Conservation (phyloP, 805 yeast genomes). For the Helenozyma baotianmanensis region DNA sequence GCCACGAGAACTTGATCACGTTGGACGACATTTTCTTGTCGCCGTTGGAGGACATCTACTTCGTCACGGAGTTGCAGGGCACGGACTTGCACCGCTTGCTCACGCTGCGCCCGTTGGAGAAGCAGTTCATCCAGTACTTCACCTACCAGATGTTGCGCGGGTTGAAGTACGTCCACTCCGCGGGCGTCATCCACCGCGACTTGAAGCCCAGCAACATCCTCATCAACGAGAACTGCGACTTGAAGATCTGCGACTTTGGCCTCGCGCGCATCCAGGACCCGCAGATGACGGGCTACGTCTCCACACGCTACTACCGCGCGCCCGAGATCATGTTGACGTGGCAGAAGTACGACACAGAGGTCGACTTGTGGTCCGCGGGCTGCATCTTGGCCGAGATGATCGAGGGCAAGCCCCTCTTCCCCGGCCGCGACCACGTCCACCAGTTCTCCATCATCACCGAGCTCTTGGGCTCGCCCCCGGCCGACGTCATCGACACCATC, state of each 20-base stretch:
- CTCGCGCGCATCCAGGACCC: constrained; percentile 96
- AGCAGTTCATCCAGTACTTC: constrained; percentile 95
- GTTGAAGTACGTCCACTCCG: constrained; percentile 83
- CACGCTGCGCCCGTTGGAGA: constrained; percentile 90
- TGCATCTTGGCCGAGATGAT: constrained; percentile 97
- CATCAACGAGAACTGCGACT: constrained; percentile 85
- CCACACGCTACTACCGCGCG: constrained; percentile 93
- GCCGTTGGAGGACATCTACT: constrained; percentile 92
- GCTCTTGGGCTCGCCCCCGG: constrained; percentile 92
- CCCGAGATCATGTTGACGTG: constrained; percentile 98
- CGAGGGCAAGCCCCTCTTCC: constrained; percentile 94
- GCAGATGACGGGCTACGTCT: constrained; percentile 97
- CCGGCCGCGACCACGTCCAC: constrained; percentile 97
- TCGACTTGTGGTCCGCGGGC: constrained; percentile 97
- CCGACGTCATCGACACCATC: constrained; percentile 92
- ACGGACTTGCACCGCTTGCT: constrained; percentile 90
- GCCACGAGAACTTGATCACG: constrained; percentile 92
- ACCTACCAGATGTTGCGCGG: constrained; percentile 91
- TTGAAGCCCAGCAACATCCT: constrained; percentile 80
- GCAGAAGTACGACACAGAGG: constrained; percentile 96
- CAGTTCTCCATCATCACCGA: constrained; percentile 97
- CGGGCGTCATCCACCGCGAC: constrained; percentile 89
- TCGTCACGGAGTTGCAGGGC: constrained; percentile 95
- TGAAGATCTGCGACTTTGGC: constrained; percentile 91
- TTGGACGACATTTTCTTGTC: constrained; percentile 38